phyloP scores from a whole-genome alignment of 2,329 filamentous ascomycete species.

The Periglandula ipomoeae region DNA sequence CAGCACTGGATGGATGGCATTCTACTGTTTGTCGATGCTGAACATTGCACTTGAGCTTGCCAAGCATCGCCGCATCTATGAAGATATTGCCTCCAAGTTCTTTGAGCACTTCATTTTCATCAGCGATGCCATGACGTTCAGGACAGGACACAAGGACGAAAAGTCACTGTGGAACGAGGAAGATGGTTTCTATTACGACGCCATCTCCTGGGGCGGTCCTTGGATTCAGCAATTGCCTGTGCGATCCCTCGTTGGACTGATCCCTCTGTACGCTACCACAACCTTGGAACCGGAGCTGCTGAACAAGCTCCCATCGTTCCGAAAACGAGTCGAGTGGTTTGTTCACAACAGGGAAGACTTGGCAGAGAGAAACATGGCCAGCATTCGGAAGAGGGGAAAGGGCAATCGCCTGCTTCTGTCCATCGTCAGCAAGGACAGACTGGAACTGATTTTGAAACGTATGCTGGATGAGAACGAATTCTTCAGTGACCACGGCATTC shows the following conservation, averaged over 20 bases:
- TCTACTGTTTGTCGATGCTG: constrained; percentile 93
- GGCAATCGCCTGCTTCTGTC: constrained; percentile 80
- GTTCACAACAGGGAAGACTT: constrained; percentile 79
- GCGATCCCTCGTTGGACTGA: constrained; percentile 83
- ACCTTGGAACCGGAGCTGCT: constrained; percentile 91
- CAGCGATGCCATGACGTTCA: constrained; percentile 92
- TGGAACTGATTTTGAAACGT: constrained; percentile 77
- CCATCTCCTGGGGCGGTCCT: constrained; percentile 90
- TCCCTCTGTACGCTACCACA: constrained; percentile 84
- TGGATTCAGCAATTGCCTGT: constrained; percentile 91
- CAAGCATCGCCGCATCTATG: constrained; percentile 89
- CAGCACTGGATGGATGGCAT: constrained; percentile 98
- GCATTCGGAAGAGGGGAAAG: constrained; percentile 82
- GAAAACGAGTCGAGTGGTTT: constrained; percentile 90
- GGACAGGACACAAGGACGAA: constrained; percentile 58
- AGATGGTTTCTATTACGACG: constrained; percentile 97
- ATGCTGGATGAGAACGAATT: constrained; percentile 97
- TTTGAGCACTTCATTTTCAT: constrained; percentile 99
- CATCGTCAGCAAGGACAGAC: constrained; percentile 85
- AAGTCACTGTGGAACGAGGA: constrained; percentile 93
- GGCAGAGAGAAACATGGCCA: constrained; percentile 88
- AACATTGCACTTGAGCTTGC: constrained; percentile 93
- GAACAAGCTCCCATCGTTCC: constrained; percentile 85
- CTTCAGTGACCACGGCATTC: constrained; percentile 79
- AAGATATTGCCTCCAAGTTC: constrained; percentile 96